phyloP scores from a whole-genome alignment of 441 rosid species.

The Isatis lusitanica region DNA sequence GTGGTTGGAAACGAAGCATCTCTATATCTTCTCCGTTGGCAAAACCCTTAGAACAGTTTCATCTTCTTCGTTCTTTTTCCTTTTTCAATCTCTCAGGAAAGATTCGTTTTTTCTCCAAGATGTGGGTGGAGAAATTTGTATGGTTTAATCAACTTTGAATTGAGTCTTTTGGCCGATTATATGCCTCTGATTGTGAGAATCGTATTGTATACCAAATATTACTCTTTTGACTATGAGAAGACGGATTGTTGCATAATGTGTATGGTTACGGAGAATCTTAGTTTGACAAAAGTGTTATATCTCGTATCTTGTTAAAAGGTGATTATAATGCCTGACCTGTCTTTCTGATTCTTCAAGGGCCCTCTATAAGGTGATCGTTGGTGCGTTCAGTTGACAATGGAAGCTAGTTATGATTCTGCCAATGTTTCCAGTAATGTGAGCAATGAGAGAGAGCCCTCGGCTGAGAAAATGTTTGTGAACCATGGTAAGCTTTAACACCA shows the following conservation, averaged over 20 bases:
- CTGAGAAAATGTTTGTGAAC: conserved; percentile 28
- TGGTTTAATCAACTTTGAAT: neutral
- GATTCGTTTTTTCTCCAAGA: neutral
- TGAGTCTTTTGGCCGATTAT: neutral
- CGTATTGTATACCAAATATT: neutral
- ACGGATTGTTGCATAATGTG: neutral
- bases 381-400: conserved; percentile 22
- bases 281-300: neutral
- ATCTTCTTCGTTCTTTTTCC: neutral
- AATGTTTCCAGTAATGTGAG: conserved; percentile 4
- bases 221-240: neutral
- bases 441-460: conserved; percentile 12
- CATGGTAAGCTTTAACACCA: conserved; percentile 21
- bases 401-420: conserved; percentile 24
- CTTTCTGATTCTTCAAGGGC: neutral
- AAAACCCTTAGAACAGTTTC: neutral
- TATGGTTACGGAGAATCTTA: neutral
- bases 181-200: neutral
- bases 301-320: neutral
- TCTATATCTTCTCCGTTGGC: neutral
- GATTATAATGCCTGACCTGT: neutral
- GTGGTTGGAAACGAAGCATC: neutral
- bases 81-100: neutral
- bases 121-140: neutral
- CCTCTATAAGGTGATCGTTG: neutral